phyloP scores from a whole-genome alignment of 2,329 filamentous ascomycete species.

The Colletotrichum sp. region DNA sequence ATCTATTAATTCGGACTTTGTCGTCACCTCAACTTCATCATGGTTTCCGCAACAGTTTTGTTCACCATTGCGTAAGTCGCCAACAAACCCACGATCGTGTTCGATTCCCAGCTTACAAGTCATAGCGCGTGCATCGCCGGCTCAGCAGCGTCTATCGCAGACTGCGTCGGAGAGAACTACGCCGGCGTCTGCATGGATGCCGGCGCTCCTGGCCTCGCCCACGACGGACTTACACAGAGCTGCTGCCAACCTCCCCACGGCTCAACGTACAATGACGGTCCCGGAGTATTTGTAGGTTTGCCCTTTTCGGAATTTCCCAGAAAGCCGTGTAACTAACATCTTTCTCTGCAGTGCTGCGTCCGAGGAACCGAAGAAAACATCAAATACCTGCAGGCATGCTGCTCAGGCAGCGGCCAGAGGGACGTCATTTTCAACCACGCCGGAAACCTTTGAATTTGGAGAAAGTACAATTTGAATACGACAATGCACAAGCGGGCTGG shows the following conservation, averaged over 20 bases:
- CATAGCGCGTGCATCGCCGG: neutral
- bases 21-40: neutral
- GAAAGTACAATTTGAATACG: neutral
- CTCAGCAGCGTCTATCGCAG: neutral
- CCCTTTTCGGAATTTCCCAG: accelerated
- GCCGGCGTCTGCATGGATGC: neutral
- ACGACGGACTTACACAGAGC: neutral
- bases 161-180: neutral
- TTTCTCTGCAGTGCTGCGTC: neutral
- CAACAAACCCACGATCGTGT: no score
- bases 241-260: neutral
- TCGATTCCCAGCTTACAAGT: accelerated
- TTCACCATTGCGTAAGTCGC: neutral
- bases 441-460: neutral
- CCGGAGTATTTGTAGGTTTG: neutral
- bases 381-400: neutral
- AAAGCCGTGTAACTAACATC: neutral
- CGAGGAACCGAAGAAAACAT: neutral
- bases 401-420: neutral
- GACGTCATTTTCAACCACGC: neutral
- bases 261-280: neutral
- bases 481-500: neutral
- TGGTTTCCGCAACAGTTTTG: accelerated
- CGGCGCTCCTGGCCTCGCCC: neutral
- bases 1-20: neutral